These are phyloP conservation scores for Tetrapisispora pingtungensis DNA, from an alignment of 805 yeast genomes.

Conservation along the genomic window DNA sequence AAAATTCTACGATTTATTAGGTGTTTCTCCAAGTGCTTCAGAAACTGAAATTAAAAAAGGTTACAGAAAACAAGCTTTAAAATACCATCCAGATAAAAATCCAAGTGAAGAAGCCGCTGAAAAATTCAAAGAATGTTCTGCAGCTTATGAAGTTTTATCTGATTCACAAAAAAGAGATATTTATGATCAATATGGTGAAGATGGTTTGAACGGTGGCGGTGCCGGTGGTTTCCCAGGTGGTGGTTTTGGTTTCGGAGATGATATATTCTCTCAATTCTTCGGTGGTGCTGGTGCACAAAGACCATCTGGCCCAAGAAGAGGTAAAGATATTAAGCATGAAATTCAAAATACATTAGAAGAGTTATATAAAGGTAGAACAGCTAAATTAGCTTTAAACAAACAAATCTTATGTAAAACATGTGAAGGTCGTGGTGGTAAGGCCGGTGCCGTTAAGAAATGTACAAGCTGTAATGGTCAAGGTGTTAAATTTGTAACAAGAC, in stretches of 20 bases:
- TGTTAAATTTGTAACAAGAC: constrained; percentile 83
- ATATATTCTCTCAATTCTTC: constrained; percentile 58
- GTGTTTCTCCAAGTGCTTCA: constrained; percentile 58
- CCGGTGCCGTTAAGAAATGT: constrained; percentile 82
- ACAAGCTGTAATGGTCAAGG: constrained; percentile 84
- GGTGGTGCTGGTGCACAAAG: constrained; percentile 66
- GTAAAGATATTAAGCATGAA: constrained; percentile 85
- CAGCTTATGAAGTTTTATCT: constrained; percentile 80
- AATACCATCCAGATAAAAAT: constrained; percentile 71
- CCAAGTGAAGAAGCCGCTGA: constrained; percentile 88
- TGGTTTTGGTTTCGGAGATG: constrained; percentile 27
- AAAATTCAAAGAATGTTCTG: constrained; percentile 82
- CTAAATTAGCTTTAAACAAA: constrained; percentile 89
- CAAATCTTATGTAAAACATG: constrained; percentile 81
- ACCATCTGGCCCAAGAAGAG: constrained; percentile 76
- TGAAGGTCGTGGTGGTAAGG: constrained; percentile 94
- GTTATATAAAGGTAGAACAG: constrained; percentile 83
- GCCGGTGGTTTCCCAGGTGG: constrained; percentile 60
- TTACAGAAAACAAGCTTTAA: constrained; percentile 70
- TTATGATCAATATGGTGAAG: constrained; percentile 87
- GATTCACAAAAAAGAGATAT: constrained; percentile 82
- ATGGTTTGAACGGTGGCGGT: constrained; percentile 77
- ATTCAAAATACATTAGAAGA: constrained; percentile 84
- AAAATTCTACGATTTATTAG: constrained; percentile 62
- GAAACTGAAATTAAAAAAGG: constrained; percentile 72